These are phyloP conservation scores for Sapria himalayana DNA, from an alignment of 345 rosid genomes.

Conservation along the genomic window DNA sequence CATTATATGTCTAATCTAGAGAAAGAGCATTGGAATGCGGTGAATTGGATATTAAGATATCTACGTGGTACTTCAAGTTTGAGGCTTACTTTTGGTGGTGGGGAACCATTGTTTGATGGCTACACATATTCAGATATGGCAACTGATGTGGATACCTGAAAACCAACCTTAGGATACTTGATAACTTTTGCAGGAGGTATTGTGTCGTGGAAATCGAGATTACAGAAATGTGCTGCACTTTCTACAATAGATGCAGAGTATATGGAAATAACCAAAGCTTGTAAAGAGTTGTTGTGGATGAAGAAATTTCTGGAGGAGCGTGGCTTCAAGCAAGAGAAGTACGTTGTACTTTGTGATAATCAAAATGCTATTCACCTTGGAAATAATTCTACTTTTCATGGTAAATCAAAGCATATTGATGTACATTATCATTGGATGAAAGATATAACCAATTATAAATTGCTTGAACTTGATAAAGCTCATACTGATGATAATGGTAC, in stretches of 20 bases:
- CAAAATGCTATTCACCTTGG: neutral
- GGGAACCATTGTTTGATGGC: neutral
- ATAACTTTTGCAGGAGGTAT: neutral
- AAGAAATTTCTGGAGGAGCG: neutral
- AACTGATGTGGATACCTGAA: slow-evolving; percentile 1
- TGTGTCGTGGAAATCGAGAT: no score
- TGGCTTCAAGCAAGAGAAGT: neutral
- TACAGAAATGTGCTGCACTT: no score
- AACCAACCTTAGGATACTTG: neutral
- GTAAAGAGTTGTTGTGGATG: slow-evolving; percentile 1
- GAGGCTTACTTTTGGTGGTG: neutral
- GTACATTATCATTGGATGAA: neutral
- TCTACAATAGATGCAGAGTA: no score
- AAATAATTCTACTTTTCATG: slow-evolving; percentile 2
- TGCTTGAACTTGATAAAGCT: neutral
- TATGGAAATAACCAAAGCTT: no score
- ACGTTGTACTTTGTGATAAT: neutral
- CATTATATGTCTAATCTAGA: neutral
- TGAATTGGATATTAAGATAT: slow-evolving; percentile 3
- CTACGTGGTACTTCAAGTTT: neutral
- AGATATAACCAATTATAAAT: neutral
- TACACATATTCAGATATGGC: neutral
- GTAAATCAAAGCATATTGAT: neutral
- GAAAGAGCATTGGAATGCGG: neutral
- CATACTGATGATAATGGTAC: slow-evolving; percentile 1